A percentile compares a stretch with the other conserved stretches of the same genome.
Evolutionary conservation across 1,284 basidiomycete species (phyloP).

Genomic region (Filobasidium uniguttulatum): DNA sequence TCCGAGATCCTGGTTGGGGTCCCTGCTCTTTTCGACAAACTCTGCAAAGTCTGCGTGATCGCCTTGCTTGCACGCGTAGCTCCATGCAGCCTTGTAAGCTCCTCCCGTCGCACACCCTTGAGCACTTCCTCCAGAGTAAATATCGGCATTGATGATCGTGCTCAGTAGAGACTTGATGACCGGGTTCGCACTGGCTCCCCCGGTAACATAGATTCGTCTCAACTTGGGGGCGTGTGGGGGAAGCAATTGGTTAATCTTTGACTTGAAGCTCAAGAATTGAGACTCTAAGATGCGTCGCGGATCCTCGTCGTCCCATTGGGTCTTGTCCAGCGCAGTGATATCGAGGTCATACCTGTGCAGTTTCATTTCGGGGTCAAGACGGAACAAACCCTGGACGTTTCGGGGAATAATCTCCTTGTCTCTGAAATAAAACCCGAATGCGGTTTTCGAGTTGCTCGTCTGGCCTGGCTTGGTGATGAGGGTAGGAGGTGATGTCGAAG

Average conservation of each 20-base stretch:
- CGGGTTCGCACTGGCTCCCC: constrained; percentile 62
- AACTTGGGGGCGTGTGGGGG: constrained; percentile 45
- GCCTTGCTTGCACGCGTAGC: constrained; percentile 14
- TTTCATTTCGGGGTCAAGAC: constrained; percentile 40
- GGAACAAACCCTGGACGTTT: constrained; percentile 52
- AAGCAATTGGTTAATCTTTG: constrained; percentile 54
- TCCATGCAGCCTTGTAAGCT: constrained; percentile 34
- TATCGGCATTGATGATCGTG: constrained; percentile 60
- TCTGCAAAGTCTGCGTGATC: constrained; percentile 5
- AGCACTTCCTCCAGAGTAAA: constrained; percentile 40
- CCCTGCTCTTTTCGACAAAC: constrained; percentile 8
- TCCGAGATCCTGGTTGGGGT: not conserved
- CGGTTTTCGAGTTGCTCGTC: constrained; percentile 29
- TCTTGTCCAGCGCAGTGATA: not conserved
- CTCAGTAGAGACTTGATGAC: constrained; percentile 62
- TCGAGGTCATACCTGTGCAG: constrained; percentile 32
- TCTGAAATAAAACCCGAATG: constrained; percentile 57
- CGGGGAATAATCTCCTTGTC: constrained; percentile 74
- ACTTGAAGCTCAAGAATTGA: constrained; percentile 65
- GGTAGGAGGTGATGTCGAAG: constrained; percentile 18
- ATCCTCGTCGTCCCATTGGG: constrained; percentile 46
- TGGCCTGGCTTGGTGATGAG: constrained; percentile 17
- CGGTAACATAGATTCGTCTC: constrained; percentile 59
- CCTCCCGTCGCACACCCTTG: constrained; percentile 34
- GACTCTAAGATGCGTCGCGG: constrained; percentile 59